Evolutionary conservation across 2,329 filamentous ascomycete genomes (phyloP).

Genomic region (Alternaria sp.): DNA sequence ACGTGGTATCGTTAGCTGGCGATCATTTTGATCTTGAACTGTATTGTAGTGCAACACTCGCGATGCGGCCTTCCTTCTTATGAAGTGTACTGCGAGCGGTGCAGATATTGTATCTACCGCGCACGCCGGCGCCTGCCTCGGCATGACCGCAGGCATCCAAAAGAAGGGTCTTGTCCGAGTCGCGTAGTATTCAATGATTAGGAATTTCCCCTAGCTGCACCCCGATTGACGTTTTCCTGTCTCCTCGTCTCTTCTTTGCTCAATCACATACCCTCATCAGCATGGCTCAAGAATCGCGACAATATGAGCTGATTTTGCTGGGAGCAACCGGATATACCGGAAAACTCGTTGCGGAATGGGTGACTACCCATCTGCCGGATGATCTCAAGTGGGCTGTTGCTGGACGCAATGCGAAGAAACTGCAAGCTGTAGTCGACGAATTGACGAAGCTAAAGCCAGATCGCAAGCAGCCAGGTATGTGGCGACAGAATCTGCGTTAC

Average conservation of each 20-base stretch:
- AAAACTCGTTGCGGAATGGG: conserved; percentile 75
- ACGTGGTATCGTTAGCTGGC: background rate
- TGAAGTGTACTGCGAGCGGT: background rate
- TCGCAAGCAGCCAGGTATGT: conserved; percentile 70
- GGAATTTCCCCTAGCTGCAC: conserved; percentile 13
- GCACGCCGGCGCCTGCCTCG: conserved; percentile 15
- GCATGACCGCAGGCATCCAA: conserved; percentile 25
- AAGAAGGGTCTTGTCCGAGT: conserved; percentile 30
- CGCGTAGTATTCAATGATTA: conserved; percentile 13
- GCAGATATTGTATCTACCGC: conserved; percentile 6
- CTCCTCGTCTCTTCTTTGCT: conserved; percentile 12
- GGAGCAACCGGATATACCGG: conserved; percentile 85
- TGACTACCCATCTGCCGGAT: conserved; percentile 72
- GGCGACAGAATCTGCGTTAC: background rate
- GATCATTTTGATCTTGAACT: background rate
- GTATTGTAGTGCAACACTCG: background rate
- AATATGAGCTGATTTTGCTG: conserved; percentile 71
- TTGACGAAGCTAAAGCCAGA: conserved; percentile 72
- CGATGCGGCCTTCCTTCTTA: background rate
- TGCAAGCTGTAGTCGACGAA: conserved; percentile 71
- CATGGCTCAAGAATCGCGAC: conserved; percentile 45
- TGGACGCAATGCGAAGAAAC: conserved; percentile 78
- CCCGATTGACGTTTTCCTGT: background rate
- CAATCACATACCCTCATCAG: conserved; percentile 5
- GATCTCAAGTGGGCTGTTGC: conserved; percentile 87